Evolutionary conservation across 2,329 filamentous ascomycete genomes (phyloP).

Genomic region (Cladorrhinum sp.): DNA sequence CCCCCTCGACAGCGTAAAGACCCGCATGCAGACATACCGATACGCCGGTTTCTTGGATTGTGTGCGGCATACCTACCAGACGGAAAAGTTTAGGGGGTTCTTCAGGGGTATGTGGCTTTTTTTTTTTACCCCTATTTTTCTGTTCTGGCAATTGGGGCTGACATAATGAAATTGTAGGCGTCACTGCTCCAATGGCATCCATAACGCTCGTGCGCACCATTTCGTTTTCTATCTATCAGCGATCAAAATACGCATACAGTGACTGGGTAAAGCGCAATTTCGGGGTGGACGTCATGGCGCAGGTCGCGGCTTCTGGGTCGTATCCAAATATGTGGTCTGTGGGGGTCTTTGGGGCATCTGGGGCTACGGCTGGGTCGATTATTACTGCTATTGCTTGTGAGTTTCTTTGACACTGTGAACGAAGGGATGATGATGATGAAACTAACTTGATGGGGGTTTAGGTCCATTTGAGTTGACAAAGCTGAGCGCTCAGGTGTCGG

Average conservation of each 20-base stretch:
- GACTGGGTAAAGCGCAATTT: constrained; percentile 66
- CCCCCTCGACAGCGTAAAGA: constrained; percentile 85
- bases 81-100: constrained; percentile 71
- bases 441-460: constrained; percentile 29
- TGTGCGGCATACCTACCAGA: constrained; percentile 70
- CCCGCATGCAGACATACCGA: constrained; percentile 83
- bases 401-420: constrained; percentile 26
- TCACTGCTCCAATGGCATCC: constrained; percentile 70
- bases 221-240: constrained; percentile 60
- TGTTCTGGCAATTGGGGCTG: constrained; percentile 38
- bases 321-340: constrained; percentile 72
- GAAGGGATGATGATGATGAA: background rate
- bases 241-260: constrained; percentile 70
- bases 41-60: constrained; percentile 73
- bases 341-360: constrained; percentile 72
- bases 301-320: constrained; percentile 67
- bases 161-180: constrained; percentile 48
- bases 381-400: constrained; percentile 77
- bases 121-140: background rate
- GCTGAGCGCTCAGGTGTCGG: constrained; percentile 79
- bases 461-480: constrained; percentile 88
- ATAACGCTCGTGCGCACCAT: constrained; percentile 40
- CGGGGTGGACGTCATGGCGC: constrained; percentile 66
- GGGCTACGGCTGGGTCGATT: constrained; percentile 73
- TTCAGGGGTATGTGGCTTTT: constrained; percentile 57